These are phyloP conservation scores for Xylariomycetidae sp. DNA, from an alignment of 2,329 filamentous ascomycete species.

Conservation along the genomic window DNA sequence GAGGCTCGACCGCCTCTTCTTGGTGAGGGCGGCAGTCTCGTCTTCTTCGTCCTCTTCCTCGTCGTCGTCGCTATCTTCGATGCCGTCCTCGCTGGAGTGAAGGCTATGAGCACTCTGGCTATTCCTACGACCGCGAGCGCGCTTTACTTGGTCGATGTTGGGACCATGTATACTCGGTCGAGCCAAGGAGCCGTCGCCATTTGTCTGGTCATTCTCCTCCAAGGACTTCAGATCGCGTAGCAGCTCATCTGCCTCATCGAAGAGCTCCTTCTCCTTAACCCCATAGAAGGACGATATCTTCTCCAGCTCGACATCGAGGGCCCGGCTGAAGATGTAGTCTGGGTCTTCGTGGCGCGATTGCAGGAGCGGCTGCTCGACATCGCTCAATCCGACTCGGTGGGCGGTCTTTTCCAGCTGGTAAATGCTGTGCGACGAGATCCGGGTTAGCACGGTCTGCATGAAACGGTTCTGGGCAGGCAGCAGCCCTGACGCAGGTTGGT, in stretches of 20 bases:
- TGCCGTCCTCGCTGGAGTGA: slow-evolving; percentile 49
- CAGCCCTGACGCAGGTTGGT: no score
- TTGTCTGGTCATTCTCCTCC: slow-evolving; percentile 50
- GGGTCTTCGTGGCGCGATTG: slow-evolving; percentile 64
- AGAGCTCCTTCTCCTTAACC: slow-evolving; percentile 82
- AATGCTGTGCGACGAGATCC: slow-evolving; percentile 55
- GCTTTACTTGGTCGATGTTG: slow-evolving; percentile 32
- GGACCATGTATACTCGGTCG: slow-evolving; percentile 12
- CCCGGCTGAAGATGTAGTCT: slow-evolving; percentile 73
- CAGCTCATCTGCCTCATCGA: slow-evolving; percentile 73
- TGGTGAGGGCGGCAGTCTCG: slow-evolving; percentile 49
- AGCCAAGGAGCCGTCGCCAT: slow-evolving; percentile 28
- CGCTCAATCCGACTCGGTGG: slow-evolving; percentile 56
- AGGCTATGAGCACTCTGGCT: slow-evolving; percentile 36
- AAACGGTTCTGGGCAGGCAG: no score
- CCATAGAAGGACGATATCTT: slow-evolving; percentile 91
- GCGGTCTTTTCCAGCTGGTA: slow-evolving; percentile 88
- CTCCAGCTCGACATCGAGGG: slow-evolving; percentile 83
- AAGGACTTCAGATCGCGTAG: slow-evolving; percentile 66
- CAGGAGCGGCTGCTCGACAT: slow-evolving; percentile 82
- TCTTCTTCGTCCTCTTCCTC: slow-evolving; percentile 29
- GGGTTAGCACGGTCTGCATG: slow-evolving; percentile 2
- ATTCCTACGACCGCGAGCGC: slow-evolving; percentile 25
- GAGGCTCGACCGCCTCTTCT: slow-evolving; percentile 35
- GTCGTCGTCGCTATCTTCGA: slow-evolving; percentile 47